Percentiles rank a stretch among this genome's conserved stretches.
phyloP scores from a whole-genome alignment of 2,329 filamentous ascomycete genomes.

The Beauveria medogensis region DNA sequence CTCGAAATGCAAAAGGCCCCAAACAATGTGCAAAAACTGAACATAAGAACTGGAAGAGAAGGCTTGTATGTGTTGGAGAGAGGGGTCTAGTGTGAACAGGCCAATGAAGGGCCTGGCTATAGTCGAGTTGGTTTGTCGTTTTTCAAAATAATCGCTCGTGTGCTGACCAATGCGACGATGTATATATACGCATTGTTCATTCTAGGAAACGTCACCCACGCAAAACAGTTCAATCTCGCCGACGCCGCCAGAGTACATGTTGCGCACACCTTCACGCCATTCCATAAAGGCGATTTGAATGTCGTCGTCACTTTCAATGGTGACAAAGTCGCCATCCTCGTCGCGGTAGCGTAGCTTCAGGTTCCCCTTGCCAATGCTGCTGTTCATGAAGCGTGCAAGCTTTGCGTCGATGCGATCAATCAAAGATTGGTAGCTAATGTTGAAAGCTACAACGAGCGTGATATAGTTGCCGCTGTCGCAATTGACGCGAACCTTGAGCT shows the following conservation, averaged over 20 bases:
- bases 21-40: not conserved
- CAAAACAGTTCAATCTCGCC: slow-evolving; percentile 89
- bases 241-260: slow-evolving; percentile 57
- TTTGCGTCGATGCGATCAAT: slow-evolving; percentile 96
- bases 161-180: not conserved
- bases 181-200: not conserved
- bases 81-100: not conserved
- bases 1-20: slow-evolving; percentile 1
- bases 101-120: not conserved
- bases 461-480: slow-evolving; percentile 81
- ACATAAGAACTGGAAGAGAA: not conserved
- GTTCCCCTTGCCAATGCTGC: slow-evolving; percentile 73
- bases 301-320: slow-evolving; percentile 91
- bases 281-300: slow-evolving; percentile 93
- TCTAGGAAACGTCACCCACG: slow-evolving; percentile 39
- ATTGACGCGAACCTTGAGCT: slow-evolving; percentile 93
- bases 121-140: not conserved
- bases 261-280: slow-evolving; percentile 66
- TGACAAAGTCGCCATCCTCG: slow-evolving; percentile 86
- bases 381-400: slow-evolving; percentile 74
- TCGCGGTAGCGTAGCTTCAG: slow-evolving; percentile 87
- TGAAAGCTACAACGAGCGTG: slow-evolving; percentile 91
- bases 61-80: not conserved
- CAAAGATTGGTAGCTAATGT: slow-evolving; percentile 87
- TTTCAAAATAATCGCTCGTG: not conserved